These are phyloP conservation scores for Boletus insuetus DNA, from an alignment of 768 basidiomycete species.

Conservation along the genomic window DNA sequence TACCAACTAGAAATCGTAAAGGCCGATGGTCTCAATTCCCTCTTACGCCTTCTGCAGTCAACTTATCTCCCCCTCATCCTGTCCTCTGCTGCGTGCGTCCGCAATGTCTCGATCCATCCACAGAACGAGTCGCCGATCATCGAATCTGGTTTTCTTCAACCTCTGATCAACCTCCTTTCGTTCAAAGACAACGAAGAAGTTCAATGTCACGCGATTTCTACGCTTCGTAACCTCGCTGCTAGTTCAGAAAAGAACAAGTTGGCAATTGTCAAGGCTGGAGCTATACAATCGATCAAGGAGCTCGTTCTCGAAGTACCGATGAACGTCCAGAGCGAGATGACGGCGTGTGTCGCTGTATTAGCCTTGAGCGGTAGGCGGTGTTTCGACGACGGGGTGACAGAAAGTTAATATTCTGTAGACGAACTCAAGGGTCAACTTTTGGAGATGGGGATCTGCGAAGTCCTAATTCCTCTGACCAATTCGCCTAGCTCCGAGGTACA, in stretches of 20 bases:
- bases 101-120: slow-evolving; percentile 98
- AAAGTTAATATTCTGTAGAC: slow-evolving; percentile 48
- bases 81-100: slow-evolving; percentile 96
- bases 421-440: slow-evolving; percentile 94
- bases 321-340: slow-evolving; percentile 99
- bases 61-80: slow-evolving; percentile 97
- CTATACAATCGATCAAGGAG: slow-evolving; percentile 95
- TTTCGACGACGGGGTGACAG: background rate
- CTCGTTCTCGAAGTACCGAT: slow-evolving; percentile 92
- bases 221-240: slow-evolving; percentile 92
- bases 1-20: slow-evolving; percentile 99
- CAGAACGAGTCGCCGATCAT: slow-evolving; percentile 99
- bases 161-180: slow-evolving; percentile 90
- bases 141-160: slow-evolving; percentile 95
- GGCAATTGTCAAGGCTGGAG: slow-evolving; percentile 96
- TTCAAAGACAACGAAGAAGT: slow-evolving; percentile 99
- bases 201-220: slow-evolving; percentile 98
- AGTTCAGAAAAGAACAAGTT: slow-evolving; percentile 98
- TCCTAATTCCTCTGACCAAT: slow-evolving; percentile 93
- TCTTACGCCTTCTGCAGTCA: slow-evolving; percentile 92
- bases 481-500: slow-evolving; percentile 97
- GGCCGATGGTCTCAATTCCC: slow-evolving; percentile 85
- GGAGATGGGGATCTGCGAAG: slow-evolving; percentile 98
- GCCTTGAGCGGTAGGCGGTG: slow-evolving; percentile 80
- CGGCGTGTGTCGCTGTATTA: slow-evolving; percentile 94